Evolutionary conservation across 176 grass and related monocot species (phyloP), one percentile per base, ranked within the genome.

Genomic region (Microstegium vimineum): DNA sequence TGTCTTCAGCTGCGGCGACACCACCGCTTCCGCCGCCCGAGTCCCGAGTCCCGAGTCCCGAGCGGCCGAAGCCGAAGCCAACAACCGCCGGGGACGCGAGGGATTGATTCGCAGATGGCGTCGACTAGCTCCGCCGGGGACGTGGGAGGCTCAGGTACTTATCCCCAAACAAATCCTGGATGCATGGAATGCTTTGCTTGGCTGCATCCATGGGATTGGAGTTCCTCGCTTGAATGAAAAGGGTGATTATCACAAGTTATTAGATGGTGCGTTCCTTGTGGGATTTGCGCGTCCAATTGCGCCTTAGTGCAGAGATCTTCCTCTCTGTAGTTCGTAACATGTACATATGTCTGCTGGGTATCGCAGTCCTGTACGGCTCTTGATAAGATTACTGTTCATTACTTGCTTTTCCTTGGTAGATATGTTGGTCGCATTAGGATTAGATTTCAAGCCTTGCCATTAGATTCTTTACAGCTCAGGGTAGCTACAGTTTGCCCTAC

Each of bases 61-160:
- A 60, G 56, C 22, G 54, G 65, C 69, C 28, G 81, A 45, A 63
- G 75, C 60, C 16, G 46, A 28, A 52, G 54, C 74, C 42, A 28
- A 36, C 60, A 28, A 26, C 70, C 62, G 54, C 46, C 46, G 69
- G 75, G 70, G 52, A 32, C 4, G 40, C 1, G 8, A 40, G 49
- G 32, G 75, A 4, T 54, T 42, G 11, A 33, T 43, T 23, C 6
- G 40, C 27, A 0, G 51, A 89, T 89, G 87, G 71, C 76, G 23
- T 85, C 82, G 5, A 80, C 62, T 10, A 81, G 87, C 54, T 75
- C 87, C 26, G 41, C 76, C 2, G 20, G 82, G 11, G 63, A 41
- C 7, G 38, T n/a, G 13, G 82, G 62, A 10, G 31, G 13, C 42
- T 60, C 87, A 89, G 87, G 87, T 89, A 89, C 37, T 9, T 18